phyloP scores from a whole-genome alignment of 2,329 filamentous ascomycete genomes.

The Pseudomassariella vexata region DNA sequence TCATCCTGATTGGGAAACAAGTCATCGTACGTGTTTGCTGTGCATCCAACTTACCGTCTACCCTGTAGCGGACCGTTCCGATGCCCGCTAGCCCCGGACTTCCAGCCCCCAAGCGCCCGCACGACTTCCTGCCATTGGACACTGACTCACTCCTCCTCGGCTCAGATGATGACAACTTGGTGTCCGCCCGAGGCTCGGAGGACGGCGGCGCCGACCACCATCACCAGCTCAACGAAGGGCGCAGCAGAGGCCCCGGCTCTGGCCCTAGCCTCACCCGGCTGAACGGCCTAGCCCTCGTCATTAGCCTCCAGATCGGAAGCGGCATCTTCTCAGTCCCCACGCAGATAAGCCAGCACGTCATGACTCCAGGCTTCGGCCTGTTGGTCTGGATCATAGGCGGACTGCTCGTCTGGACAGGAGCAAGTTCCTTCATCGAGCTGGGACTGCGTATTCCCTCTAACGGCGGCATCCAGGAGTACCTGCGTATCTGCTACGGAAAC shows the following conservation, averaged over 20 bases:
- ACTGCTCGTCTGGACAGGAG: conserved; percentile 40
- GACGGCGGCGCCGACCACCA: too few relatives aligned
- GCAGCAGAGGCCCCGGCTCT: too few relatives aligned
- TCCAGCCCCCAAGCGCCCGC: conserved; percentile 9
- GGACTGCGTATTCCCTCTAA: conserved; percentile 37
- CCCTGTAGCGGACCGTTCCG: conserved; percentile 13
- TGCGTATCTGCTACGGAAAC: conserved; percentile 34
- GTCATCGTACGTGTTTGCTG: too few relatives aligned
- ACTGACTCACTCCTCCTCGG: conserved; percentile 8
- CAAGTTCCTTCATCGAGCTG: conserved; percentile 39
- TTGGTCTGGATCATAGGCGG: conserved; percentile 36
- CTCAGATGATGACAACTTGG: conserved; percentile 9
- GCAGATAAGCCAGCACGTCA: conserved; percentile 34
- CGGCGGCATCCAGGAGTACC: conserved; percentile 39
- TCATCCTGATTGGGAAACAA: too few relatives aligned
- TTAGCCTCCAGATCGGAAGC: conserved; percentile 40
- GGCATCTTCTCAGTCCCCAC: conserved; percentile 41
- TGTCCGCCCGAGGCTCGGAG: conserved; percentile 7
- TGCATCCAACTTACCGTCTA: too few relatives aligned
- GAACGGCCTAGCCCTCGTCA: conserved; percentile 34
- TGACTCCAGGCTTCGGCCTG: conserved; percentile 34
- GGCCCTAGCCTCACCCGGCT: conserved; percentile 14
- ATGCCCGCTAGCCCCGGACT: conserved; percentile 9
- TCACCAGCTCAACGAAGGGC: too few relatives aligned
- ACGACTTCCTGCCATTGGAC: background rate